Evolutionary conservation across 305 asterid species (phyloP), one percentile per base, ranked within the genome.

Genomic region (Solanum hybrid): DNA sequence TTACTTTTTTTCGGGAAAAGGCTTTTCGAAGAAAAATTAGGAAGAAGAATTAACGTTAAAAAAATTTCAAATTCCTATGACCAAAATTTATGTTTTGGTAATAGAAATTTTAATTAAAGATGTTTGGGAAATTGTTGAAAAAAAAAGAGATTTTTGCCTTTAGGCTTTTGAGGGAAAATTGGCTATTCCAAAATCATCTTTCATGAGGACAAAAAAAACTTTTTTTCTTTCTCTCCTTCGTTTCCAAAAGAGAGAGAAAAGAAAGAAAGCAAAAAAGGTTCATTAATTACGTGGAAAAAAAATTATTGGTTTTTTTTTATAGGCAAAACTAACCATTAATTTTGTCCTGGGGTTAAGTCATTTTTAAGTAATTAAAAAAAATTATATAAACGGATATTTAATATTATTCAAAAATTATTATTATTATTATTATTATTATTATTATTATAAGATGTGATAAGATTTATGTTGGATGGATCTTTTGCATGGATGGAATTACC

Each of bases 21-120:
- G 71, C 15, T 40, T 40, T 72, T 72, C 1, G 3, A 5, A 45
- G 19, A 82, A 10, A 15, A 81, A 10, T 31, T 42, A 45, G 72
- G 72, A 82, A 45, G 87, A 82, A 82, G 72, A 45, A 45, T 42
- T 73, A 82, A 81, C 14, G 24, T 40, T 81, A 2, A 42, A 4
- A 0, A 2, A 14, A 1, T 14, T 31, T 78, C 38, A 82, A 45
- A 45, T 45, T 82, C 87, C 87, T 82, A 82, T 29, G 5, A 45
- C 72, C 87, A 82, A 45, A 82, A 82, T 82, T 82, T 27, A 82
- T 82, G 40, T 82, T 82, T 82, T 82, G 87, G 73, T 27, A 29
- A 82, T 27, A 82, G 72, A 40, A 81, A 40, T 81, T 81, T 24
- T 24, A 80, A 24, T 80, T 12, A 42, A 81, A 82, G 17, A 42